Evolutionary conservation across 495 filamentous ascomycete species (phyloP), one percentile per base, ranked within the genome.

Genomic region (Penicillium lividum): DNA sequence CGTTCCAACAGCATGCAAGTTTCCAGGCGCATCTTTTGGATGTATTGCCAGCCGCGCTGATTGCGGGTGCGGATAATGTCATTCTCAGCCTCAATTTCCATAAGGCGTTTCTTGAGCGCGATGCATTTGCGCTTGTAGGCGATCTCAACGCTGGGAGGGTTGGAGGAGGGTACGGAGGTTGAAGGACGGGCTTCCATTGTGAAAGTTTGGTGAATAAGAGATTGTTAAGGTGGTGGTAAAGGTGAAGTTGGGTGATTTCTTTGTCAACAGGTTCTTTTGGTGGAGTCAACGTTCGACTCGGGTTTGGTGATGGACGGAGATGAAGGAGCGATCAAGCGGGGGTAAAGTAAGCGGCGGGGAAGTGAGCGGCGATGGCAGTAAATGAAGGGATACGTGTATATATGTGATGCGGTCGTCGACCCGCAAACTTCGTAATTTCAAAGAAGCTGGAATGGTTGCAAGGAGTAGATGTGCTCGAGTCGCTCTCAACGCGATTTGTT

Each of bases 71-170:
- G 84, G 45, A 89, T 84, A 18, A 88, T 78, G 54, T 96, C 91
- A 66, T 97, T 96, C 62, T 89, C 86, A 31, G 89, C 87, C 66
- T 98, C 92, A 65, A 98, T 88, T 68, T 98, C 93, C 57, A 81
- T 86, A 53, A 96, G 88, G 42, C 95, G 91, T 62, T 88, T 87
- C 74, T 94, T 95, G 18, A 99, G 85, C 61, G 94, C 88, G 76
- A 96, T 92, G 72, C 95, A 98, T 84, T 99, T 99, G 65, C 88
- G 85, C 64, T 93, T 91, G 76, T 99, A 99, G 54, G 93, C 92
- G 66, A 90, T 86, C 74, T 99, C 95, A 45, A 98, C 91, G 30
- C 93, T 96, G 18, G 94, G 93, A 13, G 94, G 92, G 62, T 80
- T 80, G 33, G 71, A 59, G 27, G 73, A 63, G 8, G 70, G 63